phyloP scores from a whole-genome alignment of 2,329 filamentous ascomycete genomes.

The Microdochium trichocladiopsis region DNA sequence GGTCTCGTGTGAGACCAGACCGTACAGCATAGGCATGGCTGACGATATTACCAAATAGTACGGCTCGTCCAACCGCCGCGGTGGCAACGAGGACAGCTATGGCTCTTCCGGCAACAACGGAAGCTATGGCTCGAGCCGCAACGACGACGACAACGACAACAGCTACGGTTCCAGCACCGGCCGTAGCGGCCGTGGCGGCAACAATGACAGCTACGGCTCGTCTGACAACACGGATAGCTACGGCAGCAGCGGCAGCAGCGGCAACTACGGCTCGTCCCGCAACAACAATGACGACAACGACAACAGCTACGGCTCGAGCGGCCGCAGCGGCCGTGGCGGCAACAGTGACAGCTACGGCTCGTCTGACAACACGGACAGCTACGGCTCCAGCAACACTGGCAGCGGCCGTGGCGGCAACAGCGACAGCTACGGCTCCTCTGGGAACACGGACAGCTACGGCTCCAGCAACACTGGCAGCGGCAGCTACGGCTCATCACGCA shows the following conservation, averaged over 20 bases:
- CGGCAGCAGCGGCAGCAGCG: constrained; percentile 3
- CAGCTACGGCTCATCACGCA: constrained; percentile 10
- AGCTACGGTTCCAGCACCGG: constrained; percentile 12
- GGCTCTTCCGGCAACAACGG: constrained; percentile 3
- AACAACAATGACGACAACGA: constrained; percentile 7
- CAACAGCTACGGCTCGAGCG: constrained; percentile 7
- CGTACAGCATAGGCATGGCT: too few relatives aligned
- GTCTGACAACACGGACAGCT: constrained; percentile 4
- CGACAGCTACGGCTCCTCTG: constrained; percentile 7
- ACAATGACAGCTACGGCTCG: constrained; percentile 6
- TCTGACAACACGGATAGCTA: constrained; percentile 7
- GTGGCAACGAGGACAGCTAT: constrained; percentile 1
- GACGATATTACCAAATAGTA: too few relatives aligned
- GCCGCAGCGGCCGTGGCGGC: constrained; percentile 1
- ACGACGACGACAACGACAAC: not conserved
- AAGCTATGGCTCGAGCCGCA: constrained; percentile 7
- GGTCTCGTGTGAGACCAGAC: too few relatives aligned
- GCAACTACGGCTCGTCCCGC: constrained; percentile 7
- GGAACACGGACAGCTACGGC: constrained; percentile 7
- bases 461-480: constrained; percentile 14
- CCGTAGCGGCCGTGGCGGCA: constrained; percentile 1
- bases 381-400: constrained; percentile 16
- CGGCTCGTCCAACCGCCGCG: not conserved
- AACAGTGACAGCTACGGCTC: constrained; percentile 8
- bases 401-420: constrained; percentile 1